Evolutionary conservation across 768 basidiomycete species (phyloP), one percentile per base, ranked within the genome.

Genomic region (Amanita exitialis): DNA sequence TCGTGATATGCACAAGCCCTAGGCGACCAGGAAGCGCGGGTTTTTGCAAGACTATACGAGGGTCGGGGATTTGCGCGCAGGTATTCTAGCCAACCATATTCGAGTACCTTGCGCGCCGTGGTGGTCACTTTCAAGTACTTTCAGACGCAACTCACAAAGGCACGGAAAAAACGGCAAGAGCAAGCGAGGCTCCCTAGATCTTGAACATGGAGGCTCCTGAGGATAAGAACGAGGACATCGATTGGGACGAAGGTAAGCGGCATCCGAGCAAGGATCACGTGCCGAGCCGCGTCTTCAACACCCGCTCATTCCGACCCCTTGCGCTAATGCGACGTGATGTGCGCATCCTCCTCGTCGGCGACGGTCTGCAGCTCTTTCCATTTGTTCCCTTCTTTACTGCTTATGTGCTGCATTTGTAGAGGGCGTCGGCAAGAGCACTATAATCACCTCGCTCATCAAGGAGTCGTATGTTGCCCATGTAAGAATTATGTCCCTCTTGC

Each of bases 391-490:
- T 51, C n/a, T 47, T 53, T 59, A 53, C 54, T 37, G 55, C 54
- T 42, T 27, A 49, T 52, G 42, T 50, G 47, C 36, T 41, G 49
- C 48, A 47, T 53, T 30, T 56, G 35, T 65, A 97, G 93, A 95
- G 75, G 90, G 90, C 57, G 95, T 97, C 59, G 95, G 95, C 57
- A 99, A 99, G 75, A 94, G 91, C 66, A 93, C 92, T 42, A 93
- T 98, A 63, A 83, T 98, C 64, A 96, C 92, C 16, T 92, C 92
- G 32, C 77, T 97, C 63, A 97, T 99, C 69, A 97, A 97, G 66
- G 91, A 95, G 66, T 84, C 88, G 28, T 96, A 86, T 64, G 88
- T 97, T 47, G 72, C 87, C 36, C 88, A 93, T 69, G 94, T 93
- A 66, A 56, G 64, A 58, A 21, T 47, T 38, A 44, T 41, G 37